These are phyloP conservation scores for Arctium minus DNA, from an alignment of 129 eudicot genomes.

Conservation along the genomic window DNA sequence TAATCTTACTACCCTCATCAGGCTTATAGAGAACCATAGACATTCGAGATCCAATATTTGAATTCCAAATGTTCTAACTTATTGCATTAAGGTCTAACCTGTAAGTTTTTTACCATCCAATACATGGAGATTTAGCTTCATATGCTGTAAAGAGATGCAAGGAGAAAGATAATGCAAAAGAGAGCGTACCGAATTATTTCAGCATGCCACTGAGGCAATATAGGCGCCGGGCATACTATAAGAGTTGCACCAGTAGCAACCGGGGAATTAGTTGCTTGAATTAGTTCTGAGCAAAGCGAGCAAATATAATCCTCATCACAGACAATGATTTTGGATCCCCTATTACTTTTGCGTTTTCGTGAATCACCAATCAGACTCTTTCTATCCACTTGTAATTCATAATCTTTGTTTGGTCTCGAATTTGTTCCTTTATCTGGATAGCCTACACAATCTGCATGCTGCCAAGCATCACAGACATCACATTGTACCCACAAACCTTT, in stretches of 20 bases:
- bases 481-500: conserved; percentile 94
- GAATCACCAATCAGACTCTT: conserved; percentile 24
- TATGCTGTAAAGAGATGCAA: neutral
- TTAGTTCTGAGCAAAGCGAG: conserved; percentile 60
- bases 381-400: conserved; percentile 8
- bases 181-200: conserved; percentile 75
- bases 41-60: too few relatives aligned
- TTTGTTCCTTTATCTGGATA: conserved; percentile 38
- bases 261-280: conserved; percentile 67
- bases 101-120: neutral
- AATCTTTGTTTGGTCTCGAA: conserved; percentile 13
- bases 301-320: conserved; percentile 62
- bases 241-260: conserved; percentile 91
- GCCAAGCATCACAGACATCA: conserved; percentile 99
- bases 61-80: too few relatives aligned
- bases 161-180: conserved; percentile 7
- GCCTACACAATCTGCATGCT: conserved; percentile 94
- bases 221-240: conserved; percentile 93
- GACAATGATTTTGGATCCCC: conserved; percentile 34
- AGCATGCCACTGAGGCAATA: conserved; percentile 96
- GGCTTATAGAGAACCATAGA: too few relatives aligned
- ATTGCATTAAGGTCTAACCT: neutral
- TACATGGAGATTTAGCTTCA: neutral
- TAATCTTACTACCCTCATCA: too few relatives aligned
- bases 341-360: conserved; percentile 41